Evolutionary conservation across 1,284 basidiomycete species (phyloP), one percentile per base, ranked within the genome.

Genomic region (Rhodotorula sp.): DNA sequence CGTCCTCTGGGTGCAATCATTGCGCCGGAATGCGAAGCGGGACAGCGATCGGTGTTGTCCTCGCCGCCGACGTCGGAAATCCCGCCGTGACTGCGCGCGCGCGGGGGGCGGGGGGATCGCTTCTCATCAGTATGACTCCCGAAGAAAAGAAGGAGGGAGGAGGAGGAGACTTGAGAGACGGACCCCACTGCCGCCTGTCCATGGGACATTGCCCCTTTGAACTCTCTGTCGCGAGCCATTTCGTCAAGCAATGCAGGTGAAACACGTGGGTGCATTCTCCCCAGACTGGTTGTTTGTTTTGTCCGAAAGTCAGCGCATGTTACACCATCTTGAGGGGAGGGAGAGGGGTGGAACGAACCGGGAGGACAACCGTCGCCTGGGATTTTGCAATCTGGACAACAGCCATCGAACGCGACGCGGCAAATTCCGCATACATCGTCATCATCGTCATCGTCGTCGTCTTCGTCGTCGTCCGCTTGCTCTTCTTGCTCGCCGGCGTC

Each of bases 341-440:
- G 43, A 39, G 49, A 3, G 49, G 16, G 47, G 39, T n/a, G 43
- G 39, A 56, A 87, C 89, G 79, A 78, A 97, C 94, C 96, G 46
- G 97, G 83, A 2, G 94, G 94, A 84, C 94, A 97, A 78, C 95
- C 93, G 76, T 97, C 94, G n/a, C 94, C 94, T 0, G 94, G 94
- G 78, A 94, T 87, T 82, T 93, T 95, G 83, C 94, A 97, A 6
- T 89, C 87, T 7, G 94, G 93, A 83, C 94, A 97, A 78, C 92
- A 94, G 0, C 90, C 91, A 80, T 97, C 94, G 79, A 89, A 97
- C 0, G 93, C 88, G 8, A 92, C 89, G 60, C 92, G 88, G 82
- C 94, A 97, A 75, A 97, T 97, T 10, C 94, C 94, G 81, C 94
- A 97, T 21, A 96, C 91, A 76, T 96, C 92, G 62, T 88, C 90